Base-by-base conservation (phyloP, 495 filamentous ascomycete species). In the Choiromyces venosus region DNA sequence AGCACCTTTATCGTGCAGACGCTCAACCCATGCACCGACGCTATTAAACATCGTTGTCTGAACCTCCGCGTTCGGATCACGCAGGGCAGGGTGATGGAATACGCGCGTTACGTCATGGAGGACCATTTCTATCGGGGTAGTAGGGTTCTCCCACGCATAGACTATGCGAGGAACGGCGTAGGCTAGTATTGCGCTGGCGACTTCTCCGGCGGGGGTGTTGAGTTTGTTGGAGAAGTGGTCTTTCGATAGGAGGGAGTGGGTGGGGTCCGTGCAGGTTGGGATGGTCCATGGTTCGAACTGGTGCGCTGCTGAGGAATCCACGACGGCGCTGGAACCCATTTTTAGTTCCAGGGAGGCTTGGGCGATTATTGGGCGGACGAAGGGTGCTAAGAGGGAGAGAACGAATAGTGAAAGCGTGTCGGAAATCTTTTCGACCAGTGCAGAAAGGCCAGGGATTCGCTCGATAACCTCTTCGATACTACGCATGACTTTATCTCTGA, bases 141-240 rank as follows among this genome's bases (percentile, higher is more conserved):
- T 88, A 35, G 90, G 88, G 80, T 97, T 89, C 69, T 98, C 89
- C 93, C 93, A 97, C 2, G 93, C 94, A 75, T 92, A 95, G 8
- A 98, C 84, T 33, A 98, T 81, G 36, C 94, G 91, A 73, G 94
- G 94, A 4, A 93, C 91, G 39, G 90, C 88, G 79, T 94, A 98
- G 85, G 92, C 86, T 7, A 98, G 83, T 68, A 97, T 91, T 0
- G 87, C 88, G 2, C 91, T 83, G 12, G 94, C 93, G 33, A 97
- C 88, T 33, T 91, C 87, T 18, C 94, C 94, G 3, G 93, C 93
- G 66, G 92, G 92, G 39, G 91, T 86, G 83, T 98, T 98, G 38
- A 98, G 86, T 39, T 94, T 85, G 83, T 98, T 97, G 75, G 91
- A 91, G 79, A 98, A 98, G 81, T 99, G 95, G 78, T 99, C 95